Evolutionary conservation across 202 grass and related monocot genomes (phyloP).

Genomic region (Zoysia matrella): DNA sequence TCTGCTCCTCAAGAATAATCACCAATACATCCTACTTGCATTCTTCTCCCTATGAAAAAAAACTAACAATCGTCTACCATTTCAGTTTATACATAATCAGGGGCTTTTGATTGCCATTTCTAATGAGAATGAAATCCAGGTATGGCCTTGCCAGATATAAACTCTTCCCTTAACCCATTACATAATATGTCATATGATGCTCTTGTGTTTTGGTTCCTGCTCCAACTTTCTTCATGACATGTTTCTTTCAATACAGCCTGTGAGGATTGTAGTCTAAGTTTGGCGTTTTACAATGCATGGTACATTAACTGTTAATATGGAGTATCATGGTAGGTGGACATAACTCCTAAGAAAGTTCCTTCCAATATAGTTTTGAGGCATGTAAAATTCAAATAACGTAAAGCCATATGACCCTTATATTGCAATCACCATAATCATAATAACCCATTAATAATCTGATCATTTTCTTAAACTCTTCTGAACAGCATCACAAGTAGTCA

Average conservation of each 20-base stretch:
- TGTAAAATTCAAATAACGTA: background rate
- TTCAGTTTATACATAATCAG: conserved; percentile 93
- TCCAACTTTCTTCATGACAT: conserved; percentile 17
- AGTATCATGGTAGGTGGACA: background rate
- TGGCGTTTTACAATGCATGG: background rate
- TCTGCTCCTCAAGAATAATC: background rate
- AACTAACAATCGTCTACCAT: conserved; percentile 30
- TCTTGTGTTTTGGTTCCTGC: background rate
- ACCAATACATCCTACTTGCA: background rate
- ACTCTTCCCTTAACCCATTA: conserved; percentile 22
- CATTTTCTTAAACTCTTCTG: background rate
- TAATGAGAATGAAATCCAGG: conserved; percentile 95
- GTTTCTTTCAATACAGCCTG: background rate
- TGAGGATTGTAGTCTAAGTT: background rate
- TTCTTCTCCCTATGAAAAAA: background rate
- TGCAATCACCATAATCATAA: too few relatives aligned
- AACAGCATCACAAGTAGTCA: background rate
- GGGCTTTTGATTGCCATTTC: conserved; percentile 84
- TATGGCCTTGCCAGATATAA: conserved; percentile 36
- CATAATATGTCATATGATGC: background rate
- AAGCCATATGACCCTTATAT: background rate
- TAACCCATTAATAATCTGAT: too few relatives aligned
- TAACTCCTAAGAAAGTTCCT: background rate
- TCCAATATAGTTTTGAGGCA: background rate
- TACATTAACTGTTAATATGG: background rate